Evolutionary conservation across 441 rosid species (phyloP).

Genomic region (Hura crepitans): DNA sequence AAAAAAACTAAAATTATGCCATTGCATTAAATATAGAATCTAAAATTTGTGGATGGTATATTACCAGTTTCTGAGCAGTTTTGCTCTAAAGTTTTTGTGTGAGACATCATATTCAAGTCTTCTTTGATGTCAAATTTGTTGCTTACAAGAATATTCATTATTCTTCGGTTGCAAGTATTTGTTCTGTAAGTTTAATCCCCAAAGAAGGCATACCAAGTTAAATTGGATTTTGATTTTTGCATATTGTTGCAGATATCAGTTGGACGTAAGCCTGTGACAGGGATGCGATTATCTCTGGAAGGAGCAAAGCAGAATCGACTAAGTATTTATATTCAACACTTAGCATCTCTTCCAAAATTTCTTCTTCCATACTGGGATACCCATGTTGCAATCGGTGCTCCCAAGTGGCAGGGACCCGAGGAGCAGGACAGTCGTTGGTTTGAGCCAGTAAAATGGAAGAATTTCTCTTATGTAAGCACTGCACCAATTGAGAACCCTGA

Average conservation of each 20-base stretch:
- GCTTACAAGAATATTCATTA: background rate
- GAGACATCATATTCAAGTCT: too few species aligned
- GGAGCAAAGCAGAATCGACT: constrained; percentile 58
- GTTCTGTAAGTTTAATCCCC: background rate
- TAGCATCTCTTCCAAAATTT: constrained; percentile 63
- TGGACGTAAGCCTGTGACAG: constrained; percentile 73
- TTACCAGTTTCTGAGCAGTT: background rate
- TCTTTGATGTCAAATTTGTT: too few species aligned
- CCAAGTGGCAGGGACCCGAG: constrained; percentile 76
- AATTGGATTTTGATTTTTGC: constrained; percentile 11
- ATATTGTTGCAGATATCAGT: constrained; percentile 48
- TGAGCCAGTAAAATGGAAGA: constrained; percentile 74
- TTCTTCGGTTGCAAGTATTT: background rate
- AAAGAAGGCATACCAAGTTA: too few species aligned
- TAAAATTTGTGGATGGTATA: background rate
- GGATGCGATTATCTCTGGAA: constrained; percentile 50
- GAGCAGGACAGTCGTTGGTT: constrained; percentile 85
- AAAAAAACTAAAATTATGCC: too few species aligned
- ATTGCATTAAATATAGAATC: background rate
- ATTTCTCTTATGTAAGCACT: constrained; percentile 74
- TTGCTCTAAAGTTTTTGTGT: too few species aligned
- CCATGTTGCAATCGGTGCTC: constrained; percentile 64
- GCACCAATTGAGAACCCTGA: constrained; percentile 64
- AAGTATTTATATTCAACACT: constrained; percentile 61
- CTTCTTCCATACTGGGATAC: constrained; percentile 64